Evolutionary conservation across 169 alveolate genomes (phyloP), one percentile per base, ranked within the genome.

Genomic region (Plasmodium chabaudi): DNA sequence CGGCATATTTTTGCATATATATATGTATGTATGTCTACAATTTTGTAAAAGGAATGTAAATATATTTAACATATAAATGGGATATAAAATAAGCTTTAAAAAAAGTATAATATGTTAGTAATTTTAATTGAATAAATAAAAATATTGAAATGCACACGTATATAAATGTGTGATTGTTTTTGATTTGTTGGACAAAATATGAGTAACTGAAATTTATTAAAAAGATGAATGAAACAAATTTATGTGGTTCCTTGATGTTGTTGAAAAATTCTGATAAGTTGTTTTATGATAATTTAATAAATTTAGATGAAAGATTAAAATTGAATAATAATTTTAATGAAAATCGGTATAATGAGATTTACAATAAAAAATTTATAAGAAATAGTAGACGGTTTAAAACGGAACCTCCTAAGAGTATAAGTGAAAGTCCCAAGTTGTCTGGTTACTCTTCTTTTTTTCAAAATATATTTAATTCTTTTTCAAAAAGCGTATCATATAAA

Each of bases 261-360:
- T 79, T 79, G 39, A 67, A 72, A n/a, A 67, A 67, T 25, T 65
- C 82, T 10, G 82, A 67, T 47, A 79, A 67, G 42, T 79, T 79
- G 44, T 79, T 65, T 79, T 79, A 65, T 39, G 89, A 79, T 57
- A 79, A 79, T n/a, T 55, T 79, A 65, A 39, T 21, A 61, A 79
- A 64, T 19, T 47, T 79, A 34, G 89, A 79, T 53, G 89, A 79
- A 7, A 63, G 89, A 17, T 55, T 79, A 65, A 79, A 79, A 46
- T 59, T 79, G 72, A 79, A 79, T 67, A 46, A 79, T 27, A 79
- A 79, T 46, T 79, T 79, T 61, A 67, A 79, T n/a, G 89, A 79
- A 19, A 79, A 79, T 27, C 49, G 55, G 51, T 79, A 79, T 79
- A 82, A 79, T 13, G 25, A 65, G 15, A 19, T 25, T 15, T 51